A percentile compares a stretch with the other conserved stretches of the same genome.
phyloP scores from a whole-genome alignment of 2,329 filamentous ascomycete genomes.

The Clonostachys solani region DNA sequence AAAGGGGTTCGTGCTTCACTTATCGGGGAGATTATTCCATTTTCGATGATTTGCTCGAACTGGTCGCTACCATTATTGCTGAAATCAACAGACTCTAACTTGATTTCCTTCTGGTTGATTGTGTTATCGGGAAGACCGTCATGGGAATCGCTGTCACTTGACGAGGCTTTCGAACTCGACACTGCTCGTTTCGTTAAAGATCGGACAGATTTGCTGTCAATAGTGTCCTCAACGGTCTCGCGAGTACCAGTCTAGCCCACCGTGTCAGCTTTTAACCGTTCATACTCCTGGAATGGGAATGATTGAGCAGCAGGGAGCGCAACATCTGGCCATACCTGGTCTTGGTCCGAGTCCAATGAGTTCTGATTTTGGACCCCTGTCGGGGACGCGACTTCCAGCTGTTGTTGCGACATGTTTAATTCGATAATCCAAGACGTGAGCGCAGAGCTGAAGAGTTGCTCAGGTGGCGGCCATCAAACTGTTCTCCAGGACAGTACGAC shows the following conservation, averaged over 20 bases:
- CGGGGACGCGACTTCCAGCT: no score
- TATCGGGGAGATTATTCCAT: background rate
- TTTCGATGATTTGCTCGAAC: background rate
- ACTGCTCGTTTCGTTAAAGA: conserved; percentile 53
- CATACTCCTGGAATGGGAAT: no score
- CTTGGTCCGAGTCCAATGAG: no score
- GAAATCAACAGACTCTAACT: background rate
- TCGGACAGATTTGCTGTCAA: conserved; percentile 59
- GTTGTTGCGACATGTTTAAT: no score
- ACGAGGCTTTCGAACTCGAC: conserved; percentile 24
- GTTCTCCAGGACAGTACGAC: no score
- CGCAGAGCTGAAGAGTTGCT: no score
- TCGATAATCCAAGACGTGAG: no score
- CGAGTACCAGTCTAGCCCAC: background rate
- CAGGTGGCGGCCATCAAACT: no score
- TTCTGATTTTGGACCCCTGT: no score
- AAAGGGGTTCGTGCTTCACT: conserved; percentile 16
- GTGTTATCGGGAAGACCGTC: conserved; percentile 8
- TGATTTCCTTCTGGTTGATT: conserved; percentile 5
- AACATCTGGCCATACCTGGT: no score
- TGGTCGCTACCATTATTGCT: background rate
- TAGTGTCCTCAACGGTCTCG: conserved; percentile 73
- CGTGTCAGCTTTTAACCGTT: no score
- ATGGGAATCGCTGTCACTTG: conserved; percentile 11
- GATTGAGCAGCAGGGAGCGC: no score